Evolutionary conservation across 768 basidiomycete genomes (phyloP).

Genomic region (Pulveroboletus sp.): DNA sequence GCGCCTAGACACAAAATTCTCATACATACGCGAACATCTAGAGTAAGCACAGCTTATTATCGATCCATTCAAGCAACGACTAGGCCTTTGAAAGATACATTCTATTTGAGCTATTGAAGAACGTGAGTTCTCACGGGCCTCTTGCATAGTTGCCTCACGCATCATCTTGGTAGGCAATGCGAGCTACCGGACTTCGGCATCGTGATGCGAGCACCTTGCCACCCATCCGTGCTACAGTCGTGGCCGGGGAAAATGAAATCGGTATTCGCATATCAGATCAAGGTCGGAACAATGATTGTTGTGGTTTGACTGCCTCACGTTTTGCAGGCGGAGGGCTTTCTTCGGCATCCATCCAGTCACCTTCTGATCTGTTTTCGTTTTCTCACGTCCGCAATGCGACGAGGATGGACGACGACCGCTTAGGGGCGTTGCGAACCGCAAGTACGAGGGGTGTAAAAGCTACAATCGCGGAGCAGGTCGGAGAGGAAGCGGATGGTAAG

Average conservation of each 20-base stretch:
- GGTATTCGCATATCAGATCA: slow-evolving; percentile 87
- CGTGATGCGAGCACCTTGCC: slow-evolving; percentile 41
- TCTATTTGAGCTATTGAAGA: slow-evolving; percentile 85
- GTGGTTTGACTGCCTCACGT: slow-evolving; percentile 2
- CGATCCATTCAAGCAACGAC: background rate
- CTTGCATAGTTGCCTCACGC: background rate
- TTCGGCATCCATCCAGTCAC: slow-evolving; percentile 48
- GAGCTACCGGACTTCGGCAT: slow-evolving; percentile 57
- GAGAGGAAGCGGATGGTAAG: slow-evolving; percentile 22
- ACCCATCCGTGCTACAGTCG: slow-evolving; percentile 71
- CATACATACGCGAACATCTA: slow-evolving; percentile 83
- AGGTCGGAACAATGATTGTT: slow-evolving; percentile 42
- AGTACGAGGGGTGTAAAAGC: slow-evolving; percentile 64
- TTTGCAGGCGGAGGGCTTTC: slow-evolving; percentile 66
- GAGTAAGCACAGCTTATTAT: slow-evolving; percentile 47
- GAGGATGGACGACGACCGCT: slow-evolving; percentile 59
- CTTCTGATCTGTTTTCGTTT: slow-evolving; percentile 85
- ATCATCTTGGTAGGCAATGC: slow-evolving; percentile 52
- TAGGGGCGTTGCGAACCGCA: slow-evolving; percentile 63
- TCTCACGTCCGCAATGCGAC: slow-evolving; percentile 77
- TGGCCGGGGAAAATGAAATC: slow-evolving; percentile 67
- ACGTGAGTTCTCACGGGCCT: slow-evolving; percentile 44
- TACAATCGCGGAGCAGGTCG: slow-evolving; percentile 77
- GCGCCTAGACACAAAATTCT: slow-evolving; percentile 61
- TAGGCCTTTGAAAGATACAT: slow-evolving; percentile 54